Conservation (phyloP, 176 grass and related monocot genomes). For the Bolboschoenus planiculmis region DNA sequence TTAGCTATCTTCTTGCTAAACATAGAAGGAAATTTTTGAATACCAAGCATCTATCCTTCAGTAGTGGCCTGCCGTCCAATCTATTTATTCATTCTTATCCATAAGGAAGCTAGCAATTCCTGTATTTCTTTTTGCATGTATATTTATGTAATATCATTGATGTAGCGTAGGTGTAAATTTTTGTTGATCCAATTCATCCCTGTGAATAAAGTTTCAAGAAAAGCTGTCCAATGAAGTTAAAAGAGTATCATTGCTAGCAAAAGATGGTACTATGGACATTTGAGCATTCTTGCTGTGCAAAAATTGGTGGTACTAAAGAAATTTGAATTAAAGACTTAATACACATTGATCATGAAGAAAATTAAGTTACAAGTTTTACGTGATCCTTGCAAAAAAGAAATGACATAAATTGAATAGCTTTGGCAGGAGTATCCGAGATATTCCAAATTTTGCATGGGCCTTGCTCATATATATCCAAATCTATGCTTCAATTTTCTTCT, state of each 20-base stretch:
- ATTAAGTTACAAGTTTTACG: no score
- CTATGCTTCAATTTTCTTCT: not conserved
- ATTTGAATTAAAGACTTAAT: not conserved
- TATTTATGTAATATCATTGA: not conserved
- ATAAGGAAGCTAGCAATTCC: no score
- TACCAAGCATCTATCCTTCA: conserved; percentile 1
- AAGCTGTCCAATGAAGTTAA: not conserved
- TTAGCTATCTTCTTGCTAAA: conserved; percentile 6
- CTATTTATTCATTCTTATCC: conserved; percentile 25
- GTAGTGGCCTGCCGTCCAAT: conserved; percentile 2
- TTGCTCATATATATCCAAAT: not conserved
- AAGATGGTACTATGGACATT: not conserved
- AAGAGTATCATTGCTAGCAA: not conserved
- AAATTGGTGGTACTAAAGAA: not conserved
- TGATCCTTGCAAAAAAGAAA: not conserved
- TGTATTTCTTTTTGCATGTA: conserved; percentile 8
- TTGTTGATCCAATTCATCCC: not conserved
- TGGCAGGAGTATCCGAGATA: not conserved
- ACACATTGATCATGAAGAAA: not conserved
- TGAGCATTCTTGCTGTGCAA: not conserved
- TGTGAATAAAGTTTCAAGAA: not conserved
- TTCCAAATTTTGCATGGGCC: not conserved
- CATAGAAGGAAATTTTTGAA: not conserved
- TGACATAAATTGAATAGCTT: not conserved
- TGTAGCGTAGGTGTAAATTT: conserved; percentile 4